Evolutionary conservation across 495 filamentous ascomycete genomes (phyloP).

Genomic region (Cercophora newfieldiana): DNA sequence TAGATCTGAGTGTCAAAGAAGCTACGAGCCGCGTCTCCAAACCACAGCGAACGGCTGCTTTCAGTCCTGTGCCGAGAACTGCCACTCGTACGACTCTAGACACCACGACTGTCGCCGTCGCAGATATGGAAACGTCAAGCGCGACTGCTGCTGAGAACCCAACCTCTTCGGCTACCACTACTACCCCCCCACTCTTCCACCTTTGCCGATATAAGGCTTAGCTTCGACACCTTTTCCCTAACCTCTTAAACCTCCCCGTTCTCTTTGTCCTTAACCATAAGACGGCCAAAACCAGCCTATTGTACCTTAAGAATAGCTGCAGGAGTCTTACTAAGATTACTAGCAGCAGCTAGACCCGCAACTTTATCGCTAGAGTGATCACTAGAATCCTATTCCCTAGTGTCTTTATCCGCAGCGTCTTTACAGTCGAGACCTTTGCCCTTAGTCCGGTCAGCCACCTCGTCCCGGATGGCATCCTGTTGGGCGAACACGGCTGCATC

Average conservation of each 20-base stretch:
- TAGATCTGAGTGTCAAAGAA: constrained; percentile 8
- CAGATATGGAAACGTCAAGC: not conserved
- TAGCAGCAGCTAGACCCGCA: too few relatives aligned
- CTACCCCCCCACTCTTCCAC: too few relatives aligned
- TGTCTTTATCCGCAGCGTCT: not conserved
- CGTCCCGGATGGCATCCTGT: too few relatives aligned
- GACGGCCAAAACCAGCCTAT: not conserved
- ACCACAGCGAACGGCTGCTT: not conserved
- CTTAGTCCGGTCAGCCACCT: too few relatives aligned
- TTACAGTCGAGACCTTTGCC: not conserved
- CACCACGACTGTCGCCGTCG: not conserved
- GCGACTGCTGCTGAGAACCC: too few relatives aligned
- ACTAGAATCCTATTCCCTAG: constrained; percentile 1
- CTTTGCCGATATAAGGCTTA: too few relatives aligned
- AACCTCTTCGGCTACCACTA: too few relatives aligned
- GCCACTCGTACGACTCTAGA: not conserved
- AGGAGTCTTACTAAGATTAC: not conserved
- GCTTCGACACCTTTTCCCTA: too few relatives aligned
- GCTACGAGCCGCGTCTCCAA: not conserved
- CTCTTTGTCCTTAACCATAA: too few relatives aligned
- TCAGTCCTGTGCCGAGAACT: not conserved
- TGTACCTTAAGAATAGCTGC: not conserved
- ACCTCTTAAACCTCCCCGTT: too few relatives aligned
- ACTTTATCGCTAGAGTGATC: not conserved
- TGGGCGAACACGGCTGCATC: too few relatives aligned